Conservation (phyloP, 495 filamentous ascomycete species). For the Rusavskia elegans region DNA sequence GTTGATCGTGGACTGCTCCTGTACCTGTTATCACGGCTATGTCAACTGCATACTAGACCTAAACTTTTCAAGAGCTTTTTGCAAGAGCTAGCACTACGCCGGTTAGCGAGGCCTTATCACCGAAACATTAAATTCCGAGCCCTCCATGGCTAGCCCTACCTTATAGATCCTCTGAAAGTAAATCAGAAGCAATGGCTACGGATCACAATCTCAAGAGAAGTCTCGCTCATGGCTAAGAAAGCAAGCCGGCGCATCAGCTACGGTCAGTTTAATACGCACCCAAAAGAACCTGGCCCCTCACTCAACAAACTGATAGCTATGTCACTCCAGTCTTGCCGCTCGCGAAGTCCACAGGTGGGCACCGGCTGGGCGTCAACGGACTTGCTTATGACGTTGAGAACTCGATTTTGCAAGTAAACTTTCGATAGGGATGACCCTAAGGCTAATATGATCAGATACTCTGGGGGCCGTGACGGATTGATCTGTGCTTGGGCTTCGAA, state of each 20-base stretch:
- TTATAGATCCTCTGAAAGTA: too few species aligned
- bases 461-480: slow-evolving; percentile 86
- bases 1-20: too few species aligned
- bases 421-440: too few species aligned
- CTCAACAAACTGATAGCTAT: slow-evolving; percentile 1
- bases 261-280: slow-evolving; percentile 28
- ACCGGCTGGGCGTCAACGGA: slow-evolving; percentile 87
- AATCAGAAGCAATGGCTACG: background rate
- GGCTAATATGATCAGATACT: slow-evolving; percentile 47
- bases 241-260: slow-evolving; percentile 32
- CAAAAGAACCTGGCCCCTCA: too few species aligned
- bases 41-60: too few species aligned
- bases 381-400: slow-evolving; percentile 72
- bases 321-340: slow-evolving; percentile 66
- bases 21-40: too few species aligned
- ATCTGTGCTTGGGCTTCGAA: slow-evolving; percentile 92
- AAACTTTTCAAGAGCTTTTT: too few species aligned
- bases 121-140: too few species aligned
- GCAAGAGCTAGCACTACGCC: too few species aligned
- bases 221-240: slow-evolving; percentile 23
- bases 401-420: slow-evolving; percentile 60
- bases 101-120: too few species aligned
- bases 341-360: slow-evolving; percentile 76
- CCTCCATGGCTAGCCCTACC: too few species aligned
- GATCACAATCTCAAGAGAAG: background rate